A percentile compares a stretch with the other conserved stretches of the same genome.
phyloP scores from a whole-genome alignment of 148 eudicot species.

The Rhododendron kiyosumense region DNA sequence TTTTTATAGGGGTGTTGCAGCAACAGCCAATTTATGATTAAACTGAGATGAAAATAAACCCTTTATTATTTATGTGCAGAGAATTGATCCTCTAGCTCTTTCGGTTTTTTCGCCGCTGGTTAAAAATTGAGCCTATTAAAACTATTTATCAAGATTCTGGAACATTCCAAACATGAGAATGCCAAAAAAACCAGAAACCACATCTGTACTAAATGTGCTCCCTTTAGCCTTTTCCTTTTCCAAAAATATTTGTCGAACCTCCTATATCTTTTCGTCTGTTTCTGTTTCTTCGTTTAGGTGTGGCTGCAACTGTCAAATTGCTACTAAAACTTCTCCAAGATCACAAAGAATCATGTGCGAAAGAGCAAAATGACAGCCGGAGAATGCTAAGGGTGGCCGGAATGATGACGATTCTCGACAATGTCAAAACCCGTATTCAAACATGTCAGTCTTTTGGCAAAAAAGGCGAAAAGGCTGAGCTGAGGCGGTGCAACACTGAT shows the following conservation, averaged over 20 bases:
- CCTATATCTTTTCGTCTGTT: not conserved
- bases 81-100: not conserved
- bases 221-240: not conserved
- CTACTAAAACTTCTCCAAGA: conserved; percentile 73
- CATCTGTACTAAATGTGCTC: not conserved
- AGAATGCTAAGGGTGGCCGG: conserved; percentile 68
- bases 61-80: not conserved
- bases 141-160: not conserved
- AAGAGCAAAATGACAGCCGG: conserved; percentile 45
- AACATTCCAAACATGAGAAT: not conserved
- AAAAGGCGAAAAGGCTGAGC: conserved; percentile 28
- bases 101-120: not conserved
- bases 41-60: not conserved
- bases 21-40: not conserved
- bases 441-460: conserved; percentile 50
- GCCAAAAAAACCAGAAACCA: not conserved
- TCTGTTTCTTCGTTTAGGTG: conserved; percentile 35
- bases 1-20: not conserved
- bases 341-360: conserved; percentile 60
- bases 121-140: not conserved
- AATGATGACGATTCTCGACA: conserved; percentile 80
- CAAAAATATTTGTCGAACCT: not conserved
- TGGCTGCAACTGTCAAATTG: conserved; percentile 66
- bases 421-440: conserved; percentile 55
- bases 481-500: conserved; percentile 52